Conservation (phyloP, 164 flowering plant species). For the Houttuynia cordata region DNA sequence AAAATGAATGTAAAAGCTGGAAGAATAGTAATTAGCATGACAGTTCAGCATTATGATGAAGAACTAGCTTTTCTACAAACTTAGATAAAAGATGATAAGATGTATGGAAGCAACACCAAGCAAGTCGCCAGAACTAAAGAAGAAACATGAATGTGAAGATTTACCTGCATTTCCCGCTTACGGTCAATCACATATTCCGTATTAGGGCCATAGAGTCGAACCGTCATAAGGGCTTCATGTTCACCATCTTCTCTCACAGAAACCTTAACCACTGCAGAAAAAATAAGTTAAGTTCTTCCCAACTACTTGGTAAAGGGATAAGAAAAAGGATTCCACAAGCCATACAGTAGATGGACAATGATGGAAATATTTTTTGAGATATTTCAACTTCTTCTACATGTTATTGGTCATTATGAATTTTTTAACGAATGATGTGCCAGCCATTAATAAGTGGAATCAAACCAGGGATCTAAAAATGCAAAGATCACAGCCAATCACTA, state of each 20-base stretch:
- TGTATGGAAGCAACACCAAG: background rate
- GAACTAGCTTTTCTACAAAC: background rate
- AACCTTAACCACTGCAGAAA: slow-evolving; percentile 70
- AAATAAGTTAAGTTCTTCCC: background rate
- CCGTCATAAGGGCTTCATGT: slow-evolving; percentile 32
- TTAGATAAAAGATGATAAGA: background rate
- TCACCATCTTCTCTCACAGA: slow-evolving; percentile 54
- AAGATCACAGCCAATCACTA: no score
- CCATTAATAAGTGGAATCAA: background rate
- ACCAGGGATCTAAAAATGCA: background rate
- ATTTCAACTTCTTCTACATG: no score
- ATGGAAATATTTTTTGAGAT: no score
- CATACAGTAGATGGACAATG: background rate
- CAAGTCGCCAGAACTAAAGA: background rate
- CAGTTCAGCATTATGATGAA: background rate
- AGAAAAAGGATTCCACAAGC: background rate
- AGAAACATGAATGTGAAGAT: background rate
- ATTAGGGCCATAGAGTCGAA: slow-evolving; percentile 86
- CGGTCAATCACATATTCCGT: slow-evolving; percentile 89
- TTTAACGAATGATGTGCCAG: background rate
- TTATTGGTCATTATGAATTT: no score
- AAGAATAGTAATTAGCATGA: no score
- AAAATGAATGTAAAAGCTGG: slow-evolving; percentile 5
- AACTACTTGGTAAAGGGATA: background rate
- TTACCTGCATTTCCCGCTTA: slow-evolving; percentile 56